Evolutionary conservation across 345 rosid genomes (phyloP).

Genomic region (Acer negundo): DNA sequence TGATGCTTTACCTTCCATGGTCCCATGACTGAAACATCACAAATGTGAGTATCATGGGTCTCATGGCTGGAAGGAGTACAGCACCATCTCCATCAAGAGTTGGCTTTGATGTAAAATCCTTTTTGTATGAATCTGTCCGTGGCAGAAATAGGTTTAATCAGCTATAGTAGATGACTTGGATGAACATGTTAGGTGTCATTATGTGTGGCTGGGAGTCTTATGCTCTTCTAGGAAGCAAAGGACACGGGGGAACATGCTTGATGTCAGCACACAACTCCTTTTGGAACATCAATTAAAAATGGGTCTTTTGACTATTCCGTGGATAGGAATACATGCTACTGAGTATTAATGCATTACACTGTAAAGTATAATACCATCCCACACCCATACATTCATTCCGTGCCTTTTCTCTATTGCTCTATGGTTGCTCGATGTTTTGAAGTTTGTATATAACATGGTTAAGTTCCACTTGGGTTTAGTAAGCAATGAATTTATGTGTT

Average conservation of each 20-base stretch:
- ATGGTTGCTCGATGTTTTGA: background rate
- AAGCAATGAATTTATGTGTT: background rate
- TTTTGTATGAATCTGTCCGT: background rate
- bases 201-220: background rate
- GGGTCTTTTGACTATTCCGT: background rate
- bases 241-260: background rate
- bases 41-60: background rate
- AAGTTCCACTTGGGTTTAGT: background rate
- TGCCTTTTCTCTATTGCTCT: background rate
- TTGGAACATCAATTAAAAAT: background rate
- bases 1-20: background rate
- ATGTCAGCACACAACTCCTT: background rate
- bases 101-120: background rate
- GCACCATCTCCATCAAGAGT: background rate
- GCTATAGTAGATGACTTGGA: background rate
- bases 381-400: background rate
- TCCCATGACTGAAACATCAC: background rate
- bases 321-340: background rate
- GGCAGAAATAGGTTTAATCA: background rate
- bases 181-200: background rate
- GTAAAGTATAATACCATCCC: background rate
- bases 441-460: background rate
- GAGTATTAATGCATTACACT: background rate
- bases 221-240: background rate
- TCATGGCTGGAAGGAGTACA: background rate